These are phyloP conservation scores for Exophiala lecanii-corni DNA, from an alignment of 2,329 filamentous ascomycete species.

Conservation along the genomic window DNA sequence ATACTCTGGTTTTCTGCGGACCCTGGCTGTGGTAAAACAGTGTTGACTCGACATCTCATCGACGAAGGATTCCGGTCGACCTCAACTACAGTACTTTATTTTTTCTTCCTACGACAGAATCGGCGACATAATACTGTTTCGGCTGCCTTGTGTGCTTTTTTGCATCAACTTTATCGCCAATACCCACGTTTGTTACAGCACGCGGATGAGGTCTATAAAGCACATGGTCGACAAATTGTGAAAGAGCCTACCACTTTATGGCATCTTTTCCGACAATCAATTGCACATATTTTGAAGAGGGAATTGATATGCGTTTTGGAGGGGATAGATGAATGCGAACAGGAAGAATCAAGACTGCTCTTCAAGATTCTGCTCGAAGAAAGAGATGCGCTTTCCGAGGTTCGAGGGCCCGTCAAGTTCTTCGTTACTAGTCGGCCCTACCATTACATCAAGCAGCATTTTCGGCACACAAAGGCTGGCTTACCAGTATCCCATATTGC, in stretches of 20 bases:
- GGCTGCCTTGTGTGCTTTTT: slow-evolving; percentile 33
- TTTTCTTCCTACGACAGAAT: slow-evolving; percentile 40
- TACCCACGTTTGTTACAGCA: slow-evolving; percentile 26
- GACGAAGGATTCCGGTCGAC: slow-evolving; percentile 28
- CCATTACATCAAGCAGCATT: background rate
- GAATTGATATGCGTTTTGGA: slow-evolving; percentile 17
- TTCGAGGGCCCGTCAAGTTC: too few relatives aligned
- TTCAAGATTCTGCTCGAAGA: too few relatives aligned
- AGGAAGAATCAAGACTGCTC: too few relatives aligned
- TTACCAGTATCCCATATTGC: background rate
- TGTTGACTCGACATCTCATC: slow-evolving; percentile 34
- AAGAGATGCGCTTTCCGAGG: too few relatives aligned
- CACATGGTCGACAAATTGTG: slow-evolving; percentile 7
- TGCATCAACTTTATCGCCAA: slow-evolving; percentile 36
- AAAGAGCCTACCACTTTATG: slow-evolving; percentile 9
- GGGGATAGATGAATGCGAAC: slow-evolving; percentile 23
- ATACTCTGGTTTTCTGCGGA: slow-evolving; percentile 40
- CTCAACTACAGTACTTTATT: slow-evolving; percentile 29
- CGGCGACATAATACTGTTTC: slow-evolving; percentile 30
- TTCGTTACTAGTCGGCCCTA: background rate
- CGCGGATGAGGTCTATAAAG: slow-evolving; percentile 10
- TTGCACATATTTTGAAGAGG: background rate
- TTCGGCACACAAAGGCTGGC: background rate
- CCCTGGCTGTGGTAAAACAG: slow-evolving; percentile 40
- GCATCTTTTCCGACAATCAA: slow-evolving; percentile 9